Evolutionary conservation across 169 alveolate species (phyloP).

Genomic region (Cryptosporidium muris): DNA sequence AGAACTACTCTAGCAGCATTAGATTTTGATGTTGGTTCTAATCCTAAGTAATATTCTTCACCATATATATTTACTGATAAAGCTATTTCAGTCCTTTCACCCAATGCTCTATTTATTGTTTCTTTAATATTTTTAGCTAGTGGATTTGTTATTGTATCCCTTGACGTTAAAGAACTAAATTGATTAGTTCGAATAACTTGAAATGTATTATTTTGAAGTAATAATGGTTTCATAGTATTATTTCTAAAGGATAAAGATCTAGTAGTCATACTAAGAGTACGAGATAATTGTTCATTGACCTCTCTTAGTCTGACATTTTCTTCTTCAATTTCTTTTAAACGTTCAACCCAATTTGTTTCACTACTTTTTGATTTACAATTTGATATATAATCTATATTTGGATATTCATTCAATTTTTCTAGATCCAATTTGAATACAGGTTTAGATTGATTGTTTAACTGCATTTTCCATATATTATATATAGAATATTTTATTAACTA

Average conservation of each 20-base stretch:
- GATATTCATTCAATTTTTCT: not conserved
- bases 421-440: conserved; percentile 46
- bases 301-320: conserved; percentile 59
- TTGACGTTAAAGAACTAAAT: conserved; percentile 1
- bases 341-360: conserved; percentile 3
- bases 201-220: not conserved
- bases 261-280: conserved; percentile 46
- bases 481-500: too few species aligned
- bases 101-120: conserved; percentile 40
- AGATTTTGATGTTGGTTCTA: conserved; percentile 29
- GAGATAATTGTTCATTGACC: conserved; percentile 60
- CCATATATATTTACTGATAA: conserved; percentile 8
- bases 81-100: conserved; percentile 63
- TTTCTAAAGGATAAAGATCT: conserved; percentile 11
- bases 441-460: not conserved
- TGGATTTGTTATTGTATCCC: not conserved
- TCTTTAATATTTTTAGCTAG: conserved; percentile 20
- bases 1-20: conserved; percentile 66
- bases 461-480: too few species aligned
- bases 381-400: not conserved
- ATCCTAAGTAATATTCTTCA: conserved; percentile 42
- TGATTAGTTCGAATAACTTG: too few species aligned
- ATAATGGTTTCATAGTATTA: not conserved
- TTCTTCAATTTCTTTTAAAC: conserved; percentile 36
- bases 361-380: not conserved